Conservation (phyloP, 1,284 basidiomycete species). For the Boletus hoseneyae region DNA sequence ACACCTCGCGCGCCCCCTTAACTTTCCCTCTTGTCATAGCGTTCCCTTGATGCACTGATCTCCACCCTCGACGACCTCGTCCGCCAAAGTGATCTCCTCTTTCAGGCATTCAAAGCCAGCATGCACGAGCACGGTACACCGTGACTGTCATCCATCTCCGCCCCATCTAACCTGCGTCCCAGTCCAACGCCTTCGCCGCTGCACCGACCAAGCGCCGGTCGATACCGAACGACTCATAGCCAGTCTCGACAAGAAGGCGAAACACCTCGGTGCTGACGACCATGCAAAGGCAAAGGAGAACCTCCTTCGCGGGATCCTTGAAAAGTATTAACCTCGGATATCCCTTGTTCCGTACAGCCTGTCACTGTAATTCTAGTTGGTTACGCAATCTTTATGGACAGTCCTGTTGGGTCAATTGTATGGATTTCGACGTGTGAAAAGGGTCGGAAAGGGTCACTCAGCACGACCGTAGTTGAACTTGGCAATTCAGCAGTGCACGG, state of each 20-base stretch:
- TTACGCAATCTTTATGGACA: neutral
- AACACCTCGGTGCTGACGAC: constrained; percentile 33
- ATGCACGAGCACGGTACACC: constrained; percentile 24
- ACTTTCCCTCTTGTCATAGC: constrained; percentile 16
- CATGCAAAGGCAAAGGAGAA: constrained; percentile 34
- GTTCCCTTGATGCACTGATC: constrained; percentile 20
- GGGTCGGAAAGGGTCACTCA: constrained; percentile 6
- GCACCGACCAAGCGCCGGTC: constrained; percentile 14
- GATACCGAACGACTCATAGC: constrained; percentile 28
- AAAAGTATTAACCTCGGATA: constrained; percentile 27
- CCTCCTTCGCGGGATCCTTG: constrained; percentile 33
- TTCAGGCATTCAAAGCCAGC: constrained; percentile 22
- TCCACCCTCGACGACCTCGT: constrained; percentile 19
- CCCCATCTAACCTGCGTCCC: constrained; percentile 8
- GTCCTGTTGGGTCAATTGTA: neutral
- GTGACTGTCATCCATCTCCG: neutral
- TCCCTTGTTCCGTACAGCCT: neutral
- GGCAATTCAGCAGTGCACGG: constrained; percentile 9
- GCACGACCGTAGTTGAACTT: neutral
- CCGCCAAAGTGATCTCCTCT: constrained; percentile 22
- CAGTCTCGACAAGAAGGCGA: constrained; percentile 26
- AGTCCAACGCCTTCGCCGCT: constrained; percentile 25
- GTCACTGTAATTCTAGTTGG: constrained; percentile 10
- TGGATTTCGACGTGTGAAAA: constrained; percentile 27
- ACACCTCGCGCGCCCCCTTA: neutral